A percentile compares a stretch with the other conserved stretches of the same genome.
These are phyloP conservation scores for Penicillium brevicompactum DNA, from an alignment of 2,329 filamentous ascomycete genomes.

Conservation along the genomic window DNA sequence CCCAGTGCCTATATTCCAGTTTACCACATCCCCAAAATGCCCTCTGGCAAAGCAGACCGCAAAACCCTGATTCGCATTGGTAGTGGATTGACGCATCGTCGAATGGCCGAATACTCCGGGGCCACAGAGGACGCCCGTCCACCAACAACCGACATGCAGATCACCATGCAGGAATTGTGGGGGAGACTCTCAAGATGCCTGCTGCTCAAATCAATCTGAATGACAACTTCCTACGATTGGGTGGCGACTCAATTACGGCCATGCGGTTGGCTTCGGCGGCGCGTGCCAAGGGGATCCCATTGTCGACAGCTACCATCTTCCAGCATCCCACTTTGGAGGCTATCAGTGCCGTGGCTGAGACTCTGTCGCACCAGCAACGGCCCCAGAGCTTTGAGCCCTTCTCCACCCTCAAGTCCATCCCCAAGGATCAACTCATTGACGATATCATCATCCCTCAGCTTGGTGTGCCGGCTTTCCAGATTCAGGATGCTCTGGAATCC, in stretches of 20 bases:
- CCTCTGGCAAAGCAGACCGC: slow-evolving; percentile 47
- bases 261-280: slow-evolving; percentile 23
- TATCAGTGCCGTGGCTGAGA: slow-evolving; percentile 8
- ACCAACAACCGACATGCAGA: slow-evolving; percentile 23
- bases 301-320: slow-evolving; percentile 33
- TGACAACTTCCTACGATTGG: slow-evolving; percentile 27
- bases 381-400: slow-evolving; percentile 11
- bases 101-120: not conserved
- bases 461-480: not conserved
- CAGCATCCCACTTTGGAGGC: slow-evolving; percentile 18
- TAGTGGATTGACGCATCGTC: slow-evolving; percentile 15
- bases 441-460: slow-evolving; percentile 12
- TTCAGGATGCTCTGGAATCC: slow-evolving; percentile 13
- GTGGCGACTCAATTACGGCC: slow-evolving; percentile 26
- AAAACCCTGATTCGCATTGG: slow-evolving; percentile 37
- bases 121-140: slow-evolving; percentile 31
- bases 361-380: slow-evolving; percentile 4
- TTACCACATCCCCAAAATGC: slow-evolving; percentile 41
- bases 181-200: slow-evolving; percentile 28
- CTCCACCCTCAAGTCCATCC: slow-evolving; percentile 7
- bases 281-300: slow-evolving; percentile 12
- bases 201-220: slow-evolving; percentile 9
- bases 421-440: slow-evolving; percentile 4
- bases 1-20: slow-evolving; percentile 47
- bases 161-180: slow-evolving; percentile 13